Evolutionary conservation across 805 yeast species (phyloP).

Genomic region (Candida nitratophila): DNA sequence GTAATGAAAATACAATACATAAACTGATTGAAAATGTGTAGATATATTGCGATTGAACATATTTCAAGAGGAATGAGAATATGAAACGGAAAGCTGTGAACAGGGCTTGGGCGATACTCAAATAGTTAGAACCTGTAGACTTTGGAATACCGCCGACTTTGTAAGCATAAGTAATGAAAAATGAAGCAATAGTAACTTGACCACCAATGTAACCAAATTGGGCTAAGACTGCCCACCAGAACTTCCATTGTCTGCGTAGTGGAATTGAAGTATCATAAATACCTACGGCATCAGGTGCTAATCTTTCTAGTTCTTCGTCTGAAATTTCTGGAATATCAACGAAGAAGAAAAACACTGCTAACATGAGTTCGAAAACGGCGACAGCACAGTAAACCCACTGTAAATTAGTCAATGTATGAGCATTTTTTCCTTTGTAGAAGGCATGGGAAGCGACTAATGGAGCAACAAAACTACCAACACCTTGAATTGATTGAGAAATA

Average conservation of each 20-base stretch:
- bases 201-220: slow-evolving; percentile 12
- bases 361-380: slow-evolving; percentile 6
- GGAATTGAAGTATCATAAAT: slow-evolving; percentile 8
- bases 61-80: slow-evolving; percentile 4
- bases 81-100: slow-evolving; percentile 7
- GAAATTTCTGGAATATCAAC: slow-evolving; percentile 10
- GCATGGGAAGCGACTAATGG: slow-evolving; percentile 9
- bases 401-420: slow-evolving; percentile 4
- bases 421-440: slow-evolving; percentile 8
- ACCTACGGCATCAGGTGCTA: slow-evolving; percentile 6
- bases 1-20: slow-evolving; percentile 4
- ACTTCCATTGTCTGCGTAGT: slow-evolving; percentile 6
- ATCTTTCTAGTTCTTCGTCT: slow-evolving; percentile 8
- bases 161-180: slow-evolving; percentile 6
- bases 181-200: slow-evolving; percentile 10
- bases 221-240: slow-evolving; percentile 9
- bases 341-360: slow-evolving; percentile 6
- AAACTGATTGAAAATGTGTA: slow-evolving; percentile 1
- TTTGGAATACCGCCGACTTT: slow-evolving; percentile 2
- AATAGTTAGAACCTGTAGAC: slow-evolving; percentile 5
- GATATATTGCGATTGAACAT: slow-evolving; percentile 6
- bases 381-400: slow-evolving; percentile 11
- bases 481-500: slow-evolving; percentile 8
- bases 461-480: slow-evolving; percentile 9
- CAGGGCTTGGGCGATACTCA: slow-evolving; percentile 5